Base-by-base conservation (phyloP, 345 rosid species). In the Salix caprea region DNA sequence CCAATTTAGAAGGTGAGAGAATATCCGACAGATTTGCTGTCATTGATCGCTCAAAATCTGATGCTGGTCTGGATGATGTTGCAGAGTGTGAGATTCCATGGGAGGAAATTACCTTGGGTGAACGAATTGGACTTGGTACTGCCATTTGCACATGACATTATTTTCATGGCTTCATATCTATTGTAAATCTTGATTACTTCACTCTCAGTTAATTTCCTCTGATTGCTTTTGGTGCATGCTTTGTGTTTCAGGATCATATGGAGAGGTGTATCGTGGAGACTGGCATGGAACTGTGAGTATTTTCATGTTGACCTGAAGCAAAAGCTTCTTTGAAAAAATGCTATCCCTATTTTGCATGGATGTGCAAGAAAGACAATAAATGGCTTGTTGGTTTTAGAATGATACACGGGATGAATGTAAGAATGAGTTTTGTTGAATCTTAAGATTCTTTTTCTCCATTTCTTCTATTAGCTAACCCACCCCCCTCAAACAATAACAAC, bases 201-300 rank as follows among this genome's bases (percentile, higher is more conserved):
- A 67, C 40, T 66, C 26, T 75, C 28, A 60, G 13, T 30, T 16
- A 58, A n/a, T 46, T 26, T 66, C 48, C 36, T 58, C 54, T 74
- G 16, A 77, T 73, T 42, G 16, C 19, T 77, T 42, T 76, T 67
- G 69, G 64, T 80, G 67, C 39, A 60, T 84, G 71, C 42, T 75
- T 80, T 83, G 70, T 83, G 69, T 72, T 87, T 80, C 86, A 94
- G 98, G 98, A 80, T 94, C 98, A 64, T 94, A 94, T 69, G 98
- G 98, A 56, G 98, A 94, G 85, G 97, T 94, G 71, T 94, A 94
- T 85, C 94, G 87, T 52, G 98, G 96, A 78, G 96, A 94, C 32
- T 94, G 98, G 98, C 96, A 88, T 86, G 98, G 97, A 87, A 94
- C 98, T 71, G 98, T 94, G 87, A 90, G 98, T 90, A 73, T 67